Conservation (phyloP, 164 flowering plant genomes). For the Houttuynia cordata region DNA sequence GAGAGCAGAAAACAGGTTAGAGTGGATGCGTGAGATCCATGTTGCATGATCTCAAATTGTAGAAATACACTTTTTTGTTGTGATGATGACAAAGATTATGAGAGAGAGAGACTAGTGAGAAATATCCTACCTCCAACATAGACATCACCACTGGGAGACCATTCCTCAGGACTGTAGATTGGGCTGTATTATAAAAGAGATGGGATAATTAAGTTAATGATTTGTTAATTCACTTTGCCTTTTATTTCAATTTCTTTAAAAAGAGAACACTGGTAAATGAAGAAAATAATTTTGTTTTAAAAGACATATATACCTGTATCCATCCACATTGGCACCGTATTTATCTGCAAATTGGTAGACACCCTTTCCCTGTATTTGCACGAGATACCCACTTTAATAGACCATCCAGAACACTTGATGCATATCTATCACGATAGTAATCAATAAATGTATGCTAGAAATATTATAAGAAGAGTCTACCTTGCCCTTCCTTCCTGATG, state of each 20-base stretch:
- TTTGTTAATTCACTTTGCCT: too few species aligned
- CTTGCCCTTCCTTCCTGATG: conserved; percentile 76
- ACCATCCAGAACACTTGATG: too few species aligned
- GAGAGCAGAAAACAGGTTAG: too few species aligned
- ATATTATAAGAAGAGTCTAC: conserved; percentile 11
- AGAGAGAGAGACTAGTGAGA: not conserved
- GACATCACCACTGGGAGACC: conserved; percentile 84
- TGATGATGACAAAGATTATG: too few species aligned
- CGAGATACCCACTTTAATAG: not conserved
- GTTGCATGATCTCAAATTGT: too few species aligned
- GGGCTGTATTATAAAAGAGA: conserved; percentile 43
- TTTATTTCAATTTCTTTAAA: too few species aligned
- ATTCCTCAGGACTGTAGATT: conserved; percentile 54
- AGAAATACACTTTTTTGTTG: too few species aligned
- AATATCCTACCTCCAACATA: conserved; percentile 74
- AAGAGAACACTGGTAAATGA: too few species aligned
- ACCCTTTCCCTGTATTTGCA: conserved; percentile 74
- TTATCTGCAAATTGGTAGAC: conserved; percentile 88
- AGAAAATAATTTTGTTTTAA: not conserved
- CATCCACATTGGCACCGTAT: conserved; percentile 96
- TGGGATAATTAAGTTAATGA: not conserved
- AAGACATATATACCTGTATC: conserved; percentile 72
- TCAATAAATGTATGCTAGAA: not conserved
- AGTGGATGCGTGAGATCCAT: too few species aligned
- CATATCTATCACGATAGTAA: too few species aligned